phyloP scores from a whole-genome alignment of 1,284 basidiomycete genomes.

The Ceratobasidium sp. region DNA sequence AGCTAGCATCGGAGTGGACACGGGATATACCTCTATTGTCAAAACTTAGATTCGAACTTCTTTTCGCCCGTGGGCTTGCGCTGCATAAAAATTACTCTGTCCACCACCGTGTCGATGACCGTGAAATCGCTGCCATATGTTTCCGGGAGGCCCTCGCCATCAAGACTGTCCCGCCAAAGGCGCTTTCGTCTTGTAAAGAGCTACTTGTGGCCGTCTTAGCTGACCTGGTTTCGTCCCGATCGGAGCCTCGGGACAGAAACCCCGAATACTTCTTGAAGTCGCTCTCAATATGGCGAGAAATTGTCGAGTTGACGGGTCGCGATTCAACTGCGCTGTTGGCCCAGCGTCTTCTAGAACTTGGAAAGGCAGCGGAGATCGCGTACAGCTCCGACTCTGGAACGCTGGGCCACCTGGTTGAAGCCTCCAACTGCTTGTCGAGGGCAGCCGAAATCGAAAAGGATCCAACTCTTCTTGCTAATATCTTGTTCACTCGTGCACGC shows the following conservation, averaged over 20 bases:
- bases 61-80: neutral
- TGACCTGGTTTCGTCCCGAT: neutral
- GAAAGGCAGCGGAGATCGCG: neutral
- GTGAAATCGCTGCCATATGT: neutral
- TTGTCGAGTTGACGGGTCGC: neutral
- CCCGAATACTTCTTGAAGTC: neutral
- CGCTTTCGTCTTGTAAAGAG: neutral
- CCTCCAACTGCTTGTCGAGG: neutral
- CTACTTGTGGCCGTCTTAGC: neutral
- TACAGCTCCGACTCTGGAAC: neutral
- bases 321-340: neutral
- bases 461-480: neutral
- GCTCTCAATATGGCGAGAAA: neutral
- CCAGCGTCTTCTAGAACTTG: constrained; percentile 7
- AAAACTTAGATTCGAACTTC: neutral
- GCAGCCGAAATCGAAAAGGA: neutral
- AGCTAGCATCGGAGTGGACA: constrained; percentile 7
- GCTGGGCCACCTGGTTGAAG: neutral
- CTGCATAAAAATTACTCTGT: neutral
- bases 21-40: neutral
- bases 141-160: neutral
- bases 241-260: neutral
- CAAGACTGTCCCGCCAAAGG: neutral
- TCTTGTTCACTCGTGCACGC: constrained; percentile 7
- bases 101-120: neutral